Conservation (phyloP, 2,329 filamentous ascomycete genomes). For the Apiospora sp. region DNA sequence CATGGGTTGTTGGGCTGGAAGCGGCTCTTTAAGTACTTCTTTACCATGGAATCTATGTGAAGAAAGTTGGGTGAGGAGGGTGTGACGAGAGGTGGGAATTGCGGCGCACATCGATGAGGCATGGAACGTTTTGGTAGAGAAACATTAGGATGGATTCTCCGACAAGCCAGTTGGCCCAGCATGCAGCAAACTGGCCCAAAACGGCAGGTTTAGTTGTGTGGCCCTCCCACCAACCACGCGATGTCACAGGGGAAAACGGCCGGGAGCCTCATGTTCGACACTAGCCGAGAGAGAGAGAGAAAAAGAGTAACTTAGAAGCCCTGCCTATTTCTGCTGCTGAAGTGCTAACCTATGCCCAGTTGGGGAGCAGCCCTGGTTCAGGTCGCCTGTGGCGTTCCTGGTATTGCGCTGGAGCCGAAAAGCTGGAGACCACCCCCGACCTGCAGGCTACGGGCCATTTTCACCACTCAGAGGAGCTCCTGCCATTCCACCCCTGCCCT, state of each 20-base stretch:
- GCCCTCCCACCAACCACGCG: constrained; percentile 18
- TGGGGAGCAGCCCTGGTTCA: not conserved
- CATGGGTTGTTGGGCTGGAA: not conserved
- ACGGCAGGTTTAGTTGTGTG: too few relatives aligned
- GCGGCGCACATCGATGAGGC: constrained; percentile 3
- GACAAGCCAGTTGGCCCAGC: too few relatives aligned
- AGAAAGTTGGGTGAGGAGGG: not conserved
- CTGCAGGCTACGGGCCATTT: not conserved
- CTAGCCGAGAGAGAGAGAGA: not conserved
- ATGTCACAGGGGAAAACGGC: constrained; percentile 1
- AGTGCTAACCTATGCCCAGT: not conserved
- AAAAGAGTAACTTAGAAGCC: too few relatives aligned
- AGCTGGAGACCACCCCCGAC: not conserved
- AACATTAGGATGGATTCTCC: constrained; percentile 6
- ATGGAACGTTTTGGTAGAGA: not conserved
- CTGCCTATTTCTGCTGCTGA: not conserved
- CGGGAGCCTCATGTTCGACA: not conserved
- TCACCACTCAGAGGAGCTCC: not conserved
- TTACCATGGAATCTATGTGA: not conserved
- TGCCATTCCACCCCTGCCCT: not conserved
- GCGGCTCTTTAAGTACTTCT: not conserved
- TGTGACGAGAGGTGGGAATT: constrained; percentile 7
- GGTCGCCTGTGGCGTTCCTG: not conserved
- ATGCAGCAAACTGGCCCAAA: too few relatives aligned
- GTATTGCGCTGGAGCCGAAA: not conserved